phyloP scores from a whole-genome alignment of 495 filamentous ascomycete species.

The Neurospora africana region DNA sequence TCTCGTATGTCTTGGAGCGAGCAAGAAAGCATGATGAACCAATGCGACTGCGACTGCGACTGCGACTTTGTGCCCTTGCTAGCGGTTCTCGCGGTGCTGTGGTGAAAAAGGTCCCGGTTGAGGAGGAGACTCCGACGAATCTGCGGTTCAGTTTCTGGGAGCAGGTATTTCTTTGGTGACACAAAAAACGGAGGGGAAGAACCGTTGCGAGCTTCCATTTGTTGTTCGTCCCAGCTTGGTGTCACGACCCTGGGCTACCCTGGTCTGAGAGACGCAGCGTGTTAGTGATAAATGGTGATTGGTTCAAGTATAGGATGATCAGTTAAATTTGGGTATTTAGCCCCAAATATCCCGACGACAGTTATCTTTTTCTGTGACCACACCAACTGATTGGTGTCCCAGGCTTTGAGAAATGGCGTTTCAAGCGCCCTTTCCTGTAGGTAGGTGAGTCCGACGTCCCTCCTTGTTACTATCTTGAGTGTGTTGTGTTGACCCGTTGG shows the following conservation, averaged over 20 bases:
- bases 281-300: neutral
- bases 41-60: neutral
- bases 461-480: neutral
- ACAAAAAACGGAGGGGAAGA: neutral
- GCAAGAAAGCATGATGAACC: too few species aligned
- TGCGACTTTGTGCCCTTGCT: neutral
- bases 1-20: neutral
- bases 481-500: neutral
- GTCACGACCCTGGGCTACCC: neutral
- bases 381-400: neutral
- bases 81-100: neutral
- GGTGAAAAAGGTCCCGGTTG: neutral
- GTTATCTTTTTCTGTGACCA: neutral
- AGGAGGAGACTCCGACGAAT: neutral
- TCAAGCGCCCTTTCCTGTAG: neutral
- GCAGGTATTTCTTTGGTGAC: neutral
- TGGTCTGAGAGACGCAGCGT: neutral
- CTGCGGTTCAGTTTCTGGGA: neutral
- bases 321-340: neutral
- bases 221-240: neutral
- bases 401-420: neutral
- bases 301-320: neutral
- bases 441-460: neutral
- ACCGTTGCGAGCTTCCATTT: neutral
- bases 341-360: neutral